These are phyloP conservation scores for Nakataea oryzae DNA, from an alignment of 2,329 filamentous ascomycete genomes.

Conservation along the genomic window DNA sequence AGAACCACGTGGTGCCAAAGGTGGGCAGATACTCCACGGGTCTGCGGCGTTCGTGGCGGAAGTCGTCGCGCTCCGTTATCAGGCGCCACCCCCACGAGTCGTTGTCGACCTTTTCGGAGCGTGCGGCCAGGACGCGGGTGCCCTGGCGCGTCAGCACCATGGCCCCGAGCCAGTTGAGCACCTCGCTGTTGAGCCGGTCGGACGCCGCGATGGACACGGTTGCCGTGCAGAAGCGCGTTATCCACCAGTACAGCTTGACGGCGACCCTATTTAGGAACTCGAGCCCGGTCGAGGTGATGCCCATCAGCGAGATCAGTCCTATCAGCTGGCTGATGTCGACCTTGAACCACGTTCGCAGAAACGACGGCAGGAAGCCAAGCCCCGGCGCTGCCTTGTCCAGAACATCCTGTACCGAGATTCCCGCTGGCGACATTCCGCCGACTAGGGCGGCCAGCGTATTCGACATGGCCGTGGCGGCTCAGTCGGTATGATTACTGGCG, in stretches of 20 bases:
- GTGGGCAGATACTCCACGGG: conserved; percentile 26
- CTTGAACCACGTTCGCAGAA: conserved; percentile 22
- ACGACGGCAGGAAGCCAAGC: conserved; percentile 17
- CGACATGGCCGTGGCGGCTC: not conserved
- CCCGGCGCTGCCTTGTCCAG: conserved; percentile 15
- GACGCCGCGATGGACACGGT: conserved; percentile 24
- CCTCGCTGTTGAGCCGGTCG: conserved; percentile 25
- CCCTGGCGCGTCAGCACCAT: conserved; percentile 19
- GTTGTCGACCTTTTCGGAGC: conserved; percentile 18
- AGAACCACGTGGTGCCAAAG: conserved; percentile 25
- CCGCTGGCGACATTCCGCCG: not conserved
- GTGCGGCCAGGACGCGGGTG: conserved; percentile 22
- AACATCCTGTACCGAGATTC: conserved; percentile 9
- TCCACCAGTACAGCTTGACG: conserved; percentile 22
- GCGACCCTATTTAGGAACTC: conserved; percentile 9
- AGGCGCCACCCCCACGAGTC: conserved; percentile 19
- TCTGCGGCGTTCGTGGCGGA: conserved; percentile 19
- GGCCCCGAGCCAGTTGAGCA: conserved; percentile 25
- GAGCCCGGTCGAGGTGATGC: conserved; percentile 19
- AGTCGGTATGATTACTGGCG: not conserved
- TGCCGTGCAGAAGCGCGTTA: conserved; percentile 24
- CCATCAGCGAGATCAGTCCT: conserved; percentile 21
- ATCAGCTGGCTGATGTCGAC: conserved; percentile 22
- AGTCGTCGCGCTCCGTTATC: conserved; percentile 18
- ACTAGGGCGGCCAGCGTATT: not conserved